These are phyloP conservation scores for Cyclaneusma minus DNA, from an alignment of 2,329 filamentous ascomycete genomes.

Conservation along the genomic window DNA sequence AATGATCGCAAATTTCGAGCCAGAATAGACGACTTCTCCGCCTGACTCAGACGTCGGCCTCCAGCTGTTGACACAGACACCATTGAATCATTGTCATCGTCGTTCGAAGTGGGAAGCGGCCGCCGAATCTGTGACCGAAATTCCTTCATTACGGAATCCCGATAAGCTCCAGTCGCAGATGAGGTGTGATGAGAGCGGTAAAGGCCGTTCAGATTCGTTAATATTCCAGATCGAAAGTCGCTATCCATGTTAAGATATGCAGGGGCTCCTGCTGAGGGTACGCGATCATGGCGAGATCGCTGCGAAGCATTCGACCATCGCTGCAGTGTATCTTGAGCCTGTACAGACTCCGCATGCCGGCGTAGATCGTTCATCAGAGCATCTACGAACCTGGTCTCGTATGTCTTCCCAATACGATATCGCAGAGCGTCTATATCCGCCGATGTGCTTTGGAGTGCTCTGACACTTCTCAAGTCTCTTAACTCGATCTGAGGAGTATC, in stretches of 20 bases:
- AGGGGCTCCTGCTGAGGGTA: conserved; percentile 50
- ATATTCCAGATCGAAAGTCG: conserved; percentile 53
- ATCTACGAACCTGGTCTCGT: conserved; percentile 65
- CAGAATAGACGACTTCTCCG: conserved; percentile 79
- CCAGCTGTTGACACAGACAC: conserved; percentile 68
- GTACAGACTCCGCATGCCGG: conserved; percentile 61
- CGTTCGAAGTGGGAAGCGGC: conserved; percentile 79
- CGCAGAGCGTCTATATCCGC: conserved; percentile 63
- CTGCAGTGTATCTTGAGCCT: conserved; percentile 57
- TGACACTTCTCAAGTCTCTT: conserved; percentile 60
- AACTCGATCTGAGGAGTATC: conserved; percentile 22
- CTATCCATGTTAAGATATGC: conserved; percentile 64
- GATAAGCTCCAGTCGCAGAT: conserved; percentile 68
- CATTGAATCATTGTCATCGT: conserved; percentile 85
- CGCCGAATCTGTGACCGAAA: conserved; percentile 72
- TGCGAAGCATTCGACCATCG: conserved; percentile 71
- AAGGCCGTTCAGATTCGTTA: conserved; percentile 61
- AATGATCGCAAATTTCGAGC: conserved; percentile 77
- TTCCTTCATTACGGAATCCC: conserved; percentile 72
- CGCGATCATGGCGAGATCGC: conserved; percentile 51
- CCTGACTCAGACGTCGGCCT: conserved; percentile 54
- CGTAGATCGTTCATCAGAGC: conserved; percentile 67
- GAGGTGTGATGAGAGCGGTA: conserved; percentile 66
- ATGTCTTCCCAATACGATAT: conserved; percentile 71
- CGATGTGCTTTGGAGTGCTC: conserved; percentile 65